These are phyloP conservation scores for Phyllosticta citribraziliensis DNA, from an alignment of 2,329 filamentous ascomycete genomes.

Conservation along the genomic window DNA sequence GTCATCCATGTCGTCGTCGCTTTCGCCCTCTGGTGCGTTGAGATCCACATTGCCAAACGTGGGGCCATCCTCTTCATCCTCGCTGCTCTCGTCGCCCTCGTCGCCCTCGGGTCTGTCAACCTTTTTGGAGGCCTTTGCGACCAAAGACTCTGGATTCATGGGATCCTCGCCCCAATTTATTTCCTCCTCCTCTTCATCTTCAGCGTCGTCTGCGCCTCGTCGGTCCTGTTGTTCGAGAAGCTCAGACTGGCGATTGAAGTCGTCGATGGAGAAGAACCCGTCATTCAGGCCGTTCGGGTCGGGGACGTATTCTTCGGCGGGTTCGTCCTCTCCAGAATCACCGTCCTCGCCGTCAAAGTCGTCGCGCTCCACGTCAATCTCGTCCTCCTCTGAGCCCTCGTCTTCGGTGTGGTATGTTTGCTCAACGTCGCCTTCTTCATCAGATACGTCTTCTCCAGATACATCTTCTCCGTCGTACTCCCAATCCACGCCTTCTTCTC, in stretches of 20 bases:
- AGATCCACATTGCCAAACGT: slow-evolving; percentile 75
- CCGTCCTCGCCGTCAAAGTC: slow-evolving; percentile 30
- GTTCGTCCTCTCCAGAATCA: slow-evolving; percentile 33
- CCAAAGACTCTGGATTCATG: slow-evolving; percentile 29
- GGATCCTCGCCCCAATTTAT: slow-evolving; percentile 83
- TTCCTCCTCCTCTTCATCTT: slow-evolving; percentile 72
- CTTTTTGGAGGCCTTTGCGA: slow-evolving; percentile 21
- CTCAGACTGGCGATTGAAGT: slow-evolving; percentile 92
- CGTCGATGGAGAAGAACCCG: slow-evolving; percentile 94
- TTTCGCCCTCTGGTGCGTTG: slow-evolving; percentile 60
- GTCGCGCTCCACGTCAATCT: slow-evolving; percentile 23
- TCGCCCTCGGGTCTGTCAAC: slow-evolving; percentile 24
- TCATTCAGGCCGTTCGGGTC: slow-evolving; percentile 87
- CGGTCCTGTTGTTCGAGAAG: slow-evolving; percentile 80
- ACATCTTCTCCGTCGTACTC: slow-evolving; percentile 22
- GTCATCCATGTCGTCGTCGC: slow-evolving; percentile 50
- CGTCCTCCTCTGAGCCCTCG: slow-evolving; percentile 23
- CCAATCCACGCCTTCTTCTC: slow-evolving; percentile 17
- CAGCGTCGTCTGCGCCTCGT: slow-evolving; percentile 62
- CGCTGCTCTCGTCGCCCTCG: slow-evolving; percentile 45
- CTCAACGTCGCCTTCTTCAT: slow-evolving; percentile 30
- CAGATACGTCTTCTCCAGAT: slow-evolving; percentile 20
- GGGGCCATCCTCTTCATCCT: slow-evolving; percentile 66
- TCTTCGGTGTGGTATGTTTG: slow-evolving; percentile 18
- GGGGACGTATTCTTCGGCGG: slow-evolving; percentile 49